Conservation (phyloP, 441 rosid genomes). For the Arabidopsis lyrata region DNA sequence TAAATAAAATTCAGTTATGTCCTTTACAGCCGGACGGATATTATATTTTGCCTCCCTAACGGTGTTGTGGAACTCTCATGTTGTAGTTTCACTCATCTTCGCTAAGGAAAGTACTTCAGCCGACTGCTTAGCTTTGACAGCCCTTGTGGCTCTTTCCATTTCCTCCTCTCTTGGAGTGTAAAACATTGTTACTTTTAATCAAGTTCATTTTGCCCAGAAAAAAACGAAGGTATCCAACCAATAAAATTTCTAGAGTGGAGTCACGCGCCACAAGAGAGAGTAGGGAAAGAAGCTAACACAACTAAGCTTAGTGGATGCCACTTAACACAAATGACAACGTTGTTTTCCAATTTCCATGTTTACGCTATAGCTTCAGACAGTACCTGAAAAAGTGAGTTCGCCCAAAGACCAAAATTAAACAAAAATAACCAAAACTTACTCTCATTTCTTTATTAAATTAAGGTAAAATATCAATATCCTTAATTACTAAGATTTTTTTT, state of each 20-base stretch:
- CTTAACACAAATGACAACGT: conserved; percentile 27
- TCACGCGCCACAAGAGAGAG: background rate
- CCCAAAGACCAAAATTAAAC: conserved; percentile 4
- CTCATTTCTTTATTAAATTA: background rate
- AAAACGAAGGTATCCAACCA: background rate
- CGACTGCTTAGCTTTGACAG: too few relatives aligned
- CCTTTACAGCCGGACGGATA: too few relatives aligned
- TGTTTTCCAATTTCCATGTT: conserved; percentile 29
- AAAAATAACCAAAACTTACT: background rate
- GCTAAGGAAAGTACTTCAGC: too few relatives aligned
- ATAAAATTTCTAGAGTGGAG: background rate
- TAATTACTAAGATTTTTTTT: background rate
- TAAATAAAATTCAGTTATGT: too few relatives aligned
- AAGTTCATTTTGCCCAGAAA: too few relatives aligned
- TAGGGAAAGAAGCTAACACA: background rate
- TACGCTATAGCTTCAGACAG: conserved; percentile 15
- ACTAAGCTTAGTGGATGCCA: conserved; percentile 22
- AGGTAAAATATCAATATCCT: background rate
- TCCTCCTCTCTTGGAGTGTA: too few relatives aligned
- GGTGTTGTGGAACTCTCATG: too few relatives aligned
- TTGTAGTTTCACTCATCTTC: too few relatives aligned
- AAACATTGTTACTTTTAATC: too few relatives aligned
- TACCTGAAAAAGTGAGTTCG: conserved; percentile 25
- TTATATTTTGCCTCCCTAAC: too few relatives aligned
- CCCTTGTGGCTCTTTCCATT: too few relatives aligned